Evolutionary conservation across 108 stramenopile species (phyloP), one percentile per base, ranked within the genome.

Genomic region (Nitzschia putrida): DNA sequence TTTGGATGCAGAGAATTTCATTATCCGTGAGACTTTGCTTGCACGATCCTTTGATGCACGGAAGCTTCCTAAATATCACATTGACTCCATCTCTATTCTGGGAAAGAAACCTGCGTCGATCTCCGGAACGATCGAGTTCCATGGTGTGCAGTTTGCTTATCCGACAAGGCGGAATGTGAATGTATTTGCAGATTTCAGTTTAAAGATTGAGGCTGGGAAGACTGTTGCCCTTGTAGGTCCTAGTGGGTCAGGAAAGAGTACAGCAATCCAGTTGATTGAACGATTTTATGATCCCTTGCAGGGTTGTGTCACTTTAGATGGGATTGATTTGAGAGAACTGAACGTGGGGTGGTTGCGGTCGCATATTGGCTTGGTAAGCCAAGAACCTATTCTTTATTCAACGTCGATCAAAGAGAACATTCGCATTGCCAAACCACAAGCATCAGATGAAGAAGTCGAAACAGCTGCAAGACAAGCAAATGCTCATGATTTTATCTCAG

Each of bases 301-400:
- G 14, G 95, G 95, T 12, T 49, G 44, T 0, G 71, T 97, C 14
- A 45, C 65, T 14, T 53, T 96, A 14, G 92, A 97, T 69, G 96
- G 93, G 8, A 39, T 65, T 53, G 85, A 96, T 68, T 53, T 95
- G 37, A 73, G 56, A 20, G 37, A 71, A 16, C 42, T 94, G 44
- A 88, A 94, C 75, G 83, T 92, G 23, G 29, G 43, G 20, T 86
- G 86, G 83, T 72, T 93, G 22, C 76, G 97, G 4, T 54, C 66
- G 23, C 79, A 88, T 23, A 83, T 97, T 45, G 97, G 94, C 14
- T 67, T 93, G 8, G 96, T 97, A 1, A 57, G 64, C 16, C 96
- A 97, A 79, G 94, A 94, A 64, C 94, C 94, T 26, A 66, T 44
- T 6, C 92, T 97, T 25, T 97, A 95, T 72, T 73, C 83, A 8